phyloP scores from a whole-genome alignment of 2,329 filamentous ascomycete species.

The Botryosphaeria agaves region DNA sequence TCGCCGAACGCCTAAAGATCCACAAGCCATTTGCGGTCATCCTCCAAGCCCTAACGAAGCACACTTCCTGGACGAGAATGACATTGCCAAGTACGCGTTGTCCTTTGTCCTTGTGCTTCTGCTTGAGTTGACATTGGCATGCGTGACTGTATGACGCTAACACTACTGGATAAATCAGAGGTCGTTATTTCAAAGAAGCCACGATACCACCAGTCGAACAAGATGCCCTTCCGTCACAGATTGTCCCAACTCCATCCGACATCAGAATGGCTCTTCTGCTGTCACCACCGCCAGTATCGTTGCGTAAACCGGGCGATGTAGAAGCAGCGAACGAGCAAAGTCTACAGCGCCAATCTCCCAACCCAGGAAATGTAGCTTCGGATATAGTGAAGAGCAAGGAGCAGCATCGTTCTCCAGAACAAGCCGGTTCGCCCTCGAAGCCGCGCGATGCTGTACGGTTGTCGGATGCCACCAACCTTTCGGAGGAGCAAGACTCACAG shows the following conservation, averaged over 20 bases:
- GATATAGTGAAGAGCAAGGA: too few species aligned
- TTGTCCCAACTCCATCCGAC: neutral
- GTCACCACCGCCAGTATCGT: constrained; percentile 4
- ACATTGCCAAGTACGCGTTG: constrained; percentile 36
- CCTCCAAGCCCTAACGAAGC: constrained; percentile 30
- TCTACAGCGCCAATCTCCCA: too few species aligned
- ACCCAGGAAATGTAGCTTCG: too few species aligned
- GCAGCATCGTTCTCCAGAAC: too few species aligned
- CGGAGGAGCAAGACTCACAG: too few species aligned
- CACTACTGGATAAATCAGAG: too few species aligned
- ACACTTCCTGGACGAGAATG: constrained; percentile 39
- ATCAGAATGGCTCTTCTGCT: constrained; percentile 1
- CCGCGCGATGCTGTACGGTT: too few species aligned
- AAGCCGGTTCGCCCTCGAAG: too few species aligned
- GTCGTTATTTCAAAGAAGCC: constrained; percentile 37
- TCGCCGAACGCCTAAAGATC: constrained; percentile 2
- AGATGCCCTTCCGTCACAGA: constrained; percentile 5
- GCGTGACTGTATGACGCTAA: too few species aligned
- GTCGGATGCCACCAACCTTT: too few species aligned
- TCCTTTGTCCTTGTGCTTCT: constrained; percentile 4
- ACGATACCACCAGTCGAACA: constrained; percentile 26
- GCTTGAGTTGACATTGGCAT: constrained; percentile 1
- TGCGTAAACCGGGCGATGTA: too few species aligned
- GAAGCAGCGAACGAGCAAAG: too few species aligned
- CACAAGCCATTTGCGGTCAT: constrained; percentile 35